Base-by-base conservation (phyloP, 2,329 filamentous ascomycete genomes). In the Dactylellina parvicollis region DNA sequence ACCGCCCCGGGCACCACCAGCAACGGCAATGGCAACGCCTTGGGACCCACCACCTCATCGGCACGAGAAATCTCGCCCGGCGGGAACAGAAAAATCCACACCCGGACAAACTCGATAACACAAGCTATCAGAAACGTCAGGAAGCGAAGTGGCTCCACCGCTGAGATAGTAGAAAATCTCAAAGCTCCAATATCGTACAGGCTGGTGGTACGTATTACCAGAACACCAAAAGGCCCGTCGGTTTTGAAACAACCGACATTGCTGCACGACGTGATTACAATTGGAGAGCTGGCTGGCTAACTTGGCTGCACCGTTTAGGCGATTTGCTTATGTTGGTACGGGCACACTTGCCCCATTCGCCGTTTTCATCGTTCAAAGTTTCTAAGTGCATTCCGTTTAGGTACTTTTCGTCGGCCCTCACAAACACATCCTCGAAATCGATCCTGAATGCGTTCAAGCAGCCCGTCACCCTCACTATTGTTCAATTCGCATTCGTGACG, bases 401-500 rank as follows among this genome's bases (percentile, higher is more conserved):
- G 95, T 99, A 98, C 83, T 86, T 91, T 80, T 96, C 93, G 22
- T 98, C 94, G 44, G 95, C 96, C 75, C 84, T 98, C 77, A 97
- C 95, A 75, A 99, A 98, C 80, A 97, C 95, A 1, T 98, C 95
- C 22, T 97, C 95, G 57, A 99, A 99, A 83, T 91, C 94, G 16
- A 99, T 99, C 46, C 87, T 99, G 77, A 99, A 99, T 87, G 95
- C 98, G 78, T 99, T 99, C 83, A 95, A 95, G 57, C 90, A 92
- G 79, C 95, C 94, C 10, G 87, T 89, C 78, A 95, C 98, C 80
- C 85, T 99, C 78, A 97, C 99, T 81, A 87, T 87, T 79, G 96
- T 99, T 82, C 95, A 99, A 84, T 99, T 99, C 82, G 90, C 88
- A 66, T 93, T 97, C 78, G 94, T 99, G 40, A 92, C 92, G 9